Evolutionary conservation across 345 rosid genomes (phyloP), one percentile per base, ranked within the genome.

Genomic region (Brassica nigra): DNA sequence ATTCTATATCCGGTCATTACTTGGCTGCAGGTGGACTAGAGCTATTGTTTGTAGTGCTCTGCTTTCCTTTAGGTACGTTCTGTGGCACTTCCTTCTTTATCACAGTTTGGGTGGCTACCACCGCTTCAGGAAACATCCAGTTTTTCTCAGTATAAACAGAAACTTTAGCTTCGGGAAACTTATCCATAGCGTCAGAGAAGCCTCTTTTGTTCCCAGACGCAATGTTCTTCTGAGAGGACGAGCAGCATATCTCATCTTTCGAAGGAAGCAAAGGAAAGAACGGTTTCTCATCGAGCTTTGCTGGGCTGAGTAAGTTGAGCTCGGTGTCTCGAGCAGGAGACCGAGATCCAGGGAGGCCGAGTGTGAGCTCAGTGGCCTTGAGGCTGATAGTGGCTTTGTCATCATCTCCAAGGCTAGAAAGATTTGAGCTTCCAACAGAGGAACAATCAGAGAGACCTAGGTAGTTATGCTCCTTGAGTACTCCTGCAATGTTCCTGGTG

Each of bases 271-370:
- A 78, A n/a, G 97, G 92, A 80, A 94, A 90, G 77, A 94, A 82
- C 0, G 85, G 88, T 79, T 91, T 92, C 87, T 87, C 97, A 68
- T 91, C 90, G 28, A 87, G 86, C 74, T 76, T 71, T 0, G 4
- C 68, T 10, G 87, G 86, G 55, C 69, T 84, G 39, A 83, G 62
- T 78, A 87, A 83, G 80, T 86, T 85, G 80, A 86, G 77, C 28
- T 84, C 86, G 0, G 84, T 74, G 28, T 86, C 90, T 75, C 97
- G 87, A 30, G 78, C 82, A 14, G 93, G 93, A 65, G 93, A 94
- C 47, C 68, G 92, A 2, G 95, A 90, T 70, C 98, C 97, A 0
- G 98, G 98, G 71, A 92, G 97, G 34, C 98, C 97, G 1, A 94
- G 97, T 68, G 91, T 86, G 54, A 94, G 76, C 76, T 94, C 98